phyloP scores from a whole-genome alignment of 2,329 filamentous ascomycete species.

The Paracoccidioides lutzii region DNA sequence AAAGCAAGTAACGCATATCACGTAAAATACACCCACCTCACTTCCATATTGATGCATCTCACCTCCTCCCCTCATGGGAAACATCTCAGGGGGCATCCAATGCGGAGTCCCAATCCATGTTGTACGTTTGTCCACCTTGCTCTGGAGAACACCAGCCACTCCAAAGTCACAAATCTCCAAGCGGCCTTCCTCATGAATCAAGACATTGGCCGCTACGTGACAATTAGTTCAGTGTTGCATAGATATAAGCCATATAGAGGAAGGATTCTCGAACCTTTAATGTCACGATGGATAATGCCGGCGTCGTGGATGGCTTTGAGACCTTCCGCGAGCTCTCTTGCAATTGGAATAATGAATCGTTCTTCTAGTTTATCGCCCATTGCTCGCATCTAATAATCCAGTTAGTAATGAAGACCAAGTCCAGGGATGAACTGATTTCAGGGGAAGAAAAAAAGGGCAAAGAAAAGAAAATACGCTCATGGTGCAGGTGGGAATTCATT shows the following conservation, averaged over 20 bases:
- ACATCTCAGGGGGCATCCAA: constrained; percentile 54
- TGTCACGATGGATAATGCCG: constrained; percentile 53
- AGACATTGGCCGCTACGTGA: constrained; percentile 44
- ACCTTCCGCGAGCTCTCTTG: constrained; percentile 49
- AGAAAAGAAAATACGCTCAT: neutral
- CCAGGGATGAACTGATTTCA: neutral
- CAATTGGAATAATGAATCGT: constrained; percentile 50
- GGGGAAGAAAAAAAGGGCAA: neutral
- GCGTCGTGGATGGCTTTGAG: constrained; percentile 51
- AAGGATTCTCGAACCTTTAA: constrained; percentile 39
- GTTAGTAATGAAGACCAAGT: neutral
- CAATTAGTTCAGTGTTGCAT: neutral
- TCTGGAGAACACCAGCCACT: constrained; percentile 50
- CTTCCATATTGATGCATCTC: constrained; percentile 33
- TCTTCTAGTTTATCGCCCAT: constrained; percentile 42
- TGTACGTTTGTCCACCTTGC: constrained; percentile 46
- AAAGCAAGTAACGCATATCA: neutral
- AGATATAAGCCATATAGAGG: neutral
- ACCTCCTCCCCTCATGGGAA: constrained; percentile 23
- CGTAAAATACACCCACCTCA: constrained; percentile 23
- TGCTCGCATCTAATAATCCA: constrained; percentile 31
- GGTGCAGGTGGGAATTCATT: neutral
- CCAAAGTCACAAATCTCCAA: constrained; percentile 55
- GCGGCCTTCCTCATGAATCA: constrained; percentile 50
- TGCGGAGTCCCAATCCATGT: constrained; percentile 55